Conservation (phyloP, 192 early-diverging fungal genomes). For the Coemansia sp. region DNA sequence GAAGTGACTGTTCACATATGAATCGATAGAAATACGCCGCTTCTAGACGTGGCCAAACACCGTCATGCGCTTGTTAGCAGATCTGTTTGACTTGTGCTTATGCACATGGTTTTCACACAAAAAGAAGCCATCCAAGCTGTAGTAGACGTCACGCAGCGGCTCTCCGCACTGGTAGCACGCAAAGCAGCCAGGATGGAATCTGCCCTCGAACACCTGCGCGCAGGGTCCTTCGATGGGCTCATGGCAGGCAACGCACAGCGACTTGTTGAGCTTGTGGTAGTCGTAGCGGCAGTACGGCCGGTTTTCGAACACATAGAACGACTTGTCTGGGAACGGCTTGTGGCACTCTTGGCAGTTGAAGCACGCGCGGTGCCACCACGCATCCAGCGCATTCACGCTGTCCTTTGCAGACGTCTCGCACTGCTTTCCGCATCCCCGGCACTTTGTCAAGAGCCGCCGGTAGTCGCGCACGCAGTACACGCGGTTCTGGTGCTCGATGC, state of each 20-base stretch:
- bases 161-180: constrained; percentile 58
- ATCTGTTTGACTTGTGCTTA: constrained; percentile 24
- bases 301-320: constrained; percentile 87
- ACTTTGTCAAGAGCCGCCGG: constrained; percentile 7
- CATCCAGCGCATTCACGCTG: constrained; percentile 63
- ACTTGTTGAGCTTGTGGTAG: constrained; percentile 84
- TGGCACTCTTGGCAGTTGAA: constrained; percentile 68
- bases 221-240: constrained; percentile 89
- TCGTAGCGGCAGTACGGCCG: constrained; percentile 81
- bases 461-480: constrained; percentile 51
- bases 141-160: constrained; percentile 55
- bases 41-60: constrained; percentile 37
- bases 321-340: constrained; percentile 62
- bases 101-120: constrained; percentile 51
- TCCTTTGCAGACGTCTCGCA: constrained; percentile 31
- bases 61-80: constrained; percentile 42
- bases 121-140: constrained; percentile 46
- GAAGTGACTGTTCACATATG: too few species aligned
- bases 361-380: constrained; percentile 65
- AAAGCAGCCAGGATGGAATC: constrained; percentile 90
- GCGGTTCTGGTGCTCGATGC: constrained; percentile 41
- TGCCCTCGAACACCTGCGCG: constrained; percentile 80
- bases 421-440: constrained; percentile 29
- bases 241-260: constrained; percentile 75
- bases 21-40: too few species aligned